Conservation (phyloP, 768 basidiomycete species). For the Symmetrospora coprosmae region DNA sequence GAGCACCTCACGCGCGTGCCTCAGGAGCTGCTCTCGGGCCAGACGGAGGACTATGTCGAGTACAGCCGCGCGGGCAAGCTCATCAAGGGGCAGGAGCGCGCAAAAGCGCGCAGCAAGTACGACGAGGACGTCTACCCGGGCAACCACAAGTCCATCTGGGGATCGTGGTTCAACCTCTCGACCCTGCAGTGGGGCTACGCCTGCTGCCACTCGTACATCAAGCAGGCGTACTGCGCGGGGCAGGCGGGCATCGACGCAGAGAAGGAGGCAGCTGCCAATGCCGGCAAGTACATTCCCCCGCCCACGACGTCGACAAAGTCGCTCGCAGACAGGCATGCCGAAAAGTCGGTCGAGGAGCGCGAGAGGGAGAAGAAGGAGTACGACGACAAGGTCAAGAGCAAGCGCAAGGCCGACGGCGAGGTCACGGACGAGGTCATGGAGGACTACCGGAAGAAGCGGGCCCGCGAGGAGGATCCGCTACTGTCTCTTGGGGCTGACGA, state of each 20-base stretch:
- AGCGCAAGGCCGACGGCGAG: slow-evolving; percentile 1
- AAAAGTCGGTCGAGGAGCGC: slow-evolving; percentile 21
- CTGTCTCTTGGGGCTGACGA: slow-evolving; percentile 19
- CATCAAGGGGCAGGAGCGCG: slow-evolving; percentile 78
- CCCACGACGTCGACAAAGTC: slow-evolving; percentile 24
- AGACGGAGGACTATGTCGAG: slow-evolving; percentile 94
- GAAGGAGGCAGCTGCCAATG: slow-evolving; percentile 1
- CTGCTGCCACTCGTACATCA: slow-evolving; percentile 71
- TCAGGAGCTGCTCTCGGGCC: slow-evolving; percentile 79
- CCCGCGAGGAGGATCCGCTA: slow-evolving; percentile 24
- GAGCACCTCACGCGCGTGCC: slow-evolving; percentile 80
- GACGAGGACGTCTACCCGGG: slow-evolving; percentile 86
- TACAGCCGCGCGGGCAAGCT: slow-evolving; percentile 76
- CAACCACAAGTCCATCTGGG: slow-evolving; percentile 95
- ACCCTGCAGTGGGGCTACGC: slow-evolving; percentile 76
- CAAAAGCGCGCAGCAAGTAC: slow-evolving; percentile 79
- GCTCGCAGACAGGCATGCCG: slow-evolving; percentile 33
- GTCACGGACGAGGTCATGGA: slow-evolving; percentile 25
- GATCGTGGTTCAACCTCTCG: slow-evolving; percentile 71
- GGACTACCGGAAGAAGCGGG: slow-evolving; percentile 12
- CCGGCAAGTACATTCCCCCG: background rate
- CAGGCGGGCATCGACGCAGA: slow-evolving; percentile 17
- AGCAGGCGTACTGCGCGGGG: slow-evolving; percentile 34
- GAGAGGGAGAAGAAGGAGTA: slow-evolving; percentile 12
- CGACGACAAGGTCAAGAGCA: slow-evolving; percentile 3